phyloP scores from a whole-genome alignment of 805 yeast species.

The Myxozyma melibiosi region DNA sequence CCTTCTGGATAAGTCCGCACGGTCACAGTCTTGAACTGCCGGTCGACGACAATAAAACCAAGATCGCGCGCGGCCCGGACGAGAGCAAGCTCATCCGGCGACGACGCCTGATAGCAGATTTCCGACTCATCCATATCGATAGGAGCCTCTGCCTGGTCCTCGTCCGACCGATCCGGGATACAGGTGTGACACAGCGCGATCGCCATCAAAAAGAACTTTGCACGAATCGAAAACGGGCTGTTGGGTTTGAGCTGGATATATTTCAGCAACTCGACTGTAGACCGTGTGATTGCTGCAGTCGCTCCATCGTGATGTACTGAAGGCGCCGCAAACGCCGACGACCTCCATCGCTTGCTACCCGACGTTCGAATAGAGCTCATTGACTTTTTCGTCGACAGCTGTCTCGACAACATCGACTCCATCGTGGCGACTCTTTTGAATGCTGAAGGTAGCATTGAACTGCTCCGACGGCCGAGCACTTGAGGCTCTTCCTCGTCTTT shows the following conservation, averaged over 20 bases:
- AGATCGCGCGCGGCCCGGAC: conserved; percentile 93
- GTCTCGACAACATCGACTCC: conserved; percentile 14
- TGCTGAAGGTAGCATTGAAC: conserved; percentile 23
- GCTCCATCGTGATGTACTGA: not conserved
- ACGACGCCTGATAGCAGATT: conserved; percentile 85
- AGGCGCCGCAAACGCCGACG: conserved; percentile 22
- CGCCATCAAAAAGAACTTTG: conserved; percentile 75
- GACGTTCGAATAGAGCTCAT: not conserved
- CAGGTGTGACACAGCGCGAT: conserved; percentile 90
- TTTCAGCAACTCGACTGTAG: conserved; percentile 66
- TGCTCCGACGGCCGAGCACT: not conserved
- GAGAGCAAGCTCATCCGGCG: conserved; percentile 94
- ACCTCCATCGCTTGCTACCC: conserved; percentile 22
- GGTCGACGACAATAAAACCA: conserved; percentile 82
- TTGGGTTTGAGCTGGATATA: conserved; percentile 75
- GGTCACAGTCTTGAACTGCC: conserved; percentile 60
- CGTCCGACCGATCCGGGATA: conserved; percentile 57
- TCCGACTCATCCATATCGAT: conserved; percentile 32
- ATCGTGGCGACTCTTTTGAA: conserved; percentile 19
- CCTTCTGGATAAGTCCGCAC: conserved; percentile 85
- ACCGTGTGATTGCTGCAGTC: conserved; percentile 32
- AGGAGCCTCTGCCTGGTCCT: conserved; percentile 4
- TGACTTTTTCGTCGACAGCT: not conserved
- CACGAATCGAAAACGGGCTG: conserved; percentile 67
- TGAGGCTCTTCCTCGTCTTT: not conserved